A percentile compares a stretch with the other conserved stretches of the same genome.
Evolutionary conservation across 441 rosid species (phyloP).

Genomic region (Adansonia madagascariensis): DNA sequence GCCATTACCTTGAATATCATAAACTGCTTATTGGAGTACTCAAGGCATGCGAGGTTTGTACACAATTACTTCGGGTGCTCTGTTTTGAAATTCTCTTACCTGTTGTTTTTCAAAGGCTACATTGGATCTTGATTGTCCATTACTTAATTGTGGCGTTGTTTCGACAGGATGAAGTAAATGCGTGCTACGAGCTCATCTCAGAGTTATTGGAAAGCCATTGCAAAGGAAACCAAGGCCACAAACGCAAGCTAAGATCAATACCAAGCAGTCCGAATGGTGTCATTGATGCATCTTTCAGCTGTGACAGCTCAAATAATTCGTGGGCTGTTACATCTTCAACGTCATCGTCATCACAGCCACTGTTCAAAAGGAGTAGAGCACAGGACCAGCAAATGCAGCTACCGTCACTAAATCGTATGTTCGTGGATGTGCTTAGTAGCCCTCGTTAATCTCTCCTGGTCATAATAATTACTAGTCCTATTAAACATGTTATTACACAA

Average conservation of each 20-base stretch:
- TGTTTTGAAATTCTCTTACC: slow-evolving; percentile 3
- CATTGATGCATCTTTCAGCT: slow-evolving; percentile 50
- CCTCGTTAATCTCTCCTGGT: slow-evolving; percentile 50
- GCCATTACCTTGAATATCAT: slow-evolving; percentile 43
- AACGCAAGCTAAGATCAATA: slow-evolving; percentile 37
- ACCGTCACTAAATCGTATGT: slow-evolving; percentile 51
- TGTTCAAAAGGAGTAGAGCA: not conserved
- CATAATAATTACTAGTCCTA: slow-evolving; percentile 28
- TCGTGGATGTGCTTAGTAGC: slow-evolving; percentile 67
- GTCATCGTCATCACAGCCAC: slow-evolving; percentile 39
- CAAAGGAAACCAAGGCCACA: slow-evolving; percentile 37
- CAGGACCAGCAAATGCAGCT: not conserved
- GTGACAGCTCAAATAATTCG: slow-evolving; percentile 47
- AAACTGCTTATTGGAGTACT: slow-evolving; percentile 54
- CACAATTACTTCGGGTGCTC: slow-evolving; percentile 9
- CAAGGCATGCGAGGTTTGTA: slow-evolving; percentile 51
- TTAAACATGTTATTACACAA: slow-evolving; percentile 36
- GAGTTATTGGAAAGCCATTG: slow-evolving; percentile 38
- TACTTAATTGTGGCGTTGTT: not conserved
- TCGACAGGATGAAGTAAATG: slow-evolving; percentile 54
- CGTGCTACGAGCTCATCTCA: slow-evolving; percentile 49
- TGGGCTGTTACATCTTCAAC: slow-evolving; percentile 38
- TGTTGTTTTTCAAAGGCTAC: not conserved
- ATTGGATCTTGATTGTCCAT: not conserved
- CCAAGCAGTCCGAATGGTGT: slow-evolving; percentile 50